phyloP scores from a whole-genome alignment of 345 rosid genomes.

The Gossypium turneri region DNA sequence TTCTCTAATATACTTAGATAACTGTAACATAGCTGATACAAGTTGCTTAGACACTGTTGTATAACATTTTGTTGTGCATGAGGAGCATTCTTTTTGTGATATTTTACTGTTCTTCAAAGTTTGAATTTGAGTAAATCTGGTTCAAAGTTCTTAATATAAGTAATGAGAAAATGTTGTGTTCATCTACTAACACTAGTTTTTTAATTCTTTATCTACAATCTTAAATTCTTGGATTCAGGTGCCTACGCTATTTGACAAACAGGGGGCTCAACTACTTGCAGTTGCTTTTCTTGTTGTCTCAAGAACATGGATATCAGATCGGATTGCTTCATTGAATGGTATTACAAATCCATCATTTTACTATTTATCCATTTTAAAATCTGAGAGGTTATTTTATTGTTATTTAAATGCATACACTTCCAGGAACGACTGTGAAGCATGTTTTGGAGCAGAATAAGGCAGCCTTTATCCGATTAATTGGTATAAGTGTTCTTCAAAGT shows the following conservation, averaged over 20 bases:
- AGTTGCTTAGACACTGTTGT: not conserved
- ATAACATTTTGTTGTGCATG: not conserved
- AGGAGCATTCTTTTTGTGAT: not conserved
- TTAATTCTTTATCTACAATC: not conserved
- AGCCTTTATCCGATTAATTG: constrained; percentile 76
- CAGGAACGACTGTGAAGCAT: constrained; percentile 94
- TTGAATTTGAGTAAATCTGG: not conserved
- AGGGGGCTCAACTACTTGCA: constrained; percentile 83
- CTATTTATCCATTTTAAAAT: constrained; percentile 11
- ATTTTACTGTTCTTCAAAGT: not conserved
- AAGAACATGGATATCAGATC: constrained; percentile 91
- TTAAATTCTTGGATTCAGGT: constrained; percentile 45
- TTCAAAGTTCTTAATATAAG: not conserved
- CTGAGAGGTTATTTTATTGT: constrained; percentile 14
- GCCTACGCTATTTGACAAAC: constrained; percentile 84
- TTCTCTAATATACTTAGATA: not conserved
- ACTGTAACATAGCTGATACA: not conserved
- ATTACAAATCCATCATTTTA: constrained; percentile 12
- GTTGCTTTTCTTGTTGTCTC: constrained; percentile 86
- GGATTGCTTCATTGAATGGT: constrained; percentile 97
- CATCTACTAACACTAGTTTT: not conserved
- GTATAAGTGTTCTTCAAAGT: constrained; percentile 89
- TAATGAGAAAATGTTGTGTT: not conserved
- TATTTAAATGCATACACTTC: constrained; percentile 19
- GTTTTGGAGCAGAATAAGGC: constrained; percentile 95